A percentile compares a stretch with the other conserved stretches of the same genome.
Conservation (phyloP, 192 early-diverging fungal genomes). For the Phlyctochytrium bullatum region DNA sequence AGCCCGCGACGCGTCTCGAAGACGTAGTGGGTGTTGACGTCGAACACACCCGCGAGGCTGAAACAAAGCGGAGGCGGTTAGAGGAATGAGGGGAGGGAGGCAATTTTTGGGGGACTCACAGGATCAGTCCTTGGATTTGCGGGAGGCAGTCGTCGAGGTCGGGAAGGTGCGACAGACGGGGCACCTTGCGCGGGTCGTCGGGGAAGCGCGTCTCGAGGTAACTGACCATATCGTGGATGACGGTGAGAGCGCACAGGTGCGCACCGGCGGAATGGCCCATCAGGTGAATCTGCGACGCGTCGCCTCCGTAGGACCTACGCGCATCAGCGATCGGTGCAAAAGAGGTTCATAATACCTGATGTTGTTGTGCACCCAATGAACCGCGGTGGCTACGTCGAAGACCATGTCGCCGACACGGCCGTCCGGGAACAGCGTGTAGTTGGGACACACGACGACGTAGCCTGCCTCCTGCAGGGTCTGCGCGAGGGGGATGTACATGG, state of each 20-base stretch:
- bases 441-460: constrained; percentile 36
- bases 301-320: constrained; percentile 31
- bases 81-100: background rate
- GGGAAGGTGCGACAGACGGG: background rate
- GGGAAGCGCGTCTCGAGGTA: constrained; percentile 3
- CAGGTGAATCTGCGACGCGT: constrained; percentile 28
- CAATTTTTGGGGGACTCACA: constrained; percentile 1
- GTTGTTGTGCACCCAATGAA: constrained; percentile 33
- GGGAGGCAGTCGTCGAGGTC: constrained; percentile 1
- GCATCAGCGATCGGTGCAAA: background rate
- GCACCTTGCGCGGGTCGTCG: background rate
- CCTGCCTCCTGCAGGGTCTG: constrained; percentile 28
- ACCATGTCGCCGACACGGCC: constrained; percentile 39
- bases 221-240: constrained; percentile 25
- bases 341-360: constrained; percentile 23
- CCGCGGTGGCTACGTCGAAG: constrained; percentile 25
- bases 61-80: too few species aligned
- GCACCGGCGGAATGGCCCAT: constrained; percentile 46
- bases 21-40: constrained; percentile 31
- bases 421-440: constrained; percentile 41
- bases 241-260: constrained; percentile 33
- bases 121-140: constrained; percentile 17
- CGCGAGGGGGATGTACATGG: constrained; percentile 37
- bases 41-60: constrained; percentile 37
- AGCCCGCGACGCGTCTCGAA: constrained; percentile 38